Conservation (phyloP, 2,329 filamentous ascomycete species). For the Fusarium longipes region DNA sequence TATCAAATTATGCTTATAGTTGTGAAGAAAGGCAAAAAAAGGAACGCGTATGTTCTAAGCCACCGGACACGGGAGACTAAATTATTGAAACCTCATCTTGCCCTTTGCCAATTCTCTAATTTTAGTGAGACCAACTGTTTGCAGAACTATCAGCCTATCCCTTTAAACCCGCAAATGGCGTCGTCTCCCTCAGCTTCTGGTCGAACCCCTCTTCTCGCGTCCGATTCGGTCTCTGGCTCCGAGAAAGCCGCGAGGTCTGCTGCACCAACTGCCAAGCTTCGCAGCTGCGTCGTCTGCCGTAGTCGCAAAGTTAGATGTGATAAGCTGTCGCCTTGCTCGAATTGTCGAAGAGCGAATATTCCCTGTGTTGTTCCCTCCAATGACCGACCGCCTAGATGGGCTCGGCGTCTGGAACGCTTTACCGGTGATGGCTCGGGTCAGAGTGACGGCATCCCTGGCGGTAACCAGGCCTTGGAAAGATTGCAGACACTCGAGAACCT, state of each 20-base stretch:
- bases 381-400: conserved; percentile 65
- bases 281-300: conserved; percentile 64
- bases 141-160: neutral
- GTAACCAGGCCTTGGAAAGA: conserved; percentile 60
- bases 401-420: conserved; percentile 60
- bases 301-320: conserved; percentile 68
- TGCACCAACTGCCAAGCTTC: conserved; percentile 46
- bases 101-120: neutral
- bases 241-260: conserved; percentile 41
- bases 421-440: conserved; percentile 37
- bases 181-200: neutral
- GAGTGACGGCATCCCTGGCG: conserved; percentile 43
- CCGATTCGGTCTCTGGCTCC: conserved; percentile 35
- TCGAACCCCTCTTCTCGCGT: conserved; percentile 14
- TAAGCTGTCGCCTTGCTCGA: conserved; percentile 66
- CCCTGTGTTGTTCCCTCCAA: conserved; percentile 62
- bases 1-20: neutral
- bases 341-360: conserved; percentile 65
- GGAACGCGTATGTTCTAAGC: neutral
- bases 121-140: neutral
- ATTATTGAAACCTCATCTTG: neutral
- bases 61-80: neutral
- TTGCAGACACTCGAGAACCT: conserved; percentile 62
- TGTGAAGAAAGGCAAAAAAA: neutral
- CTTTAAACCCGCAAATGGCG: conserved; percentile 4